Evolutionary conservation across 2,329 filamentous ascomycete species (phyloP), one percentile per base, ranked within the genome.

Genomic region (Apiospora malaysiana): DNA sequence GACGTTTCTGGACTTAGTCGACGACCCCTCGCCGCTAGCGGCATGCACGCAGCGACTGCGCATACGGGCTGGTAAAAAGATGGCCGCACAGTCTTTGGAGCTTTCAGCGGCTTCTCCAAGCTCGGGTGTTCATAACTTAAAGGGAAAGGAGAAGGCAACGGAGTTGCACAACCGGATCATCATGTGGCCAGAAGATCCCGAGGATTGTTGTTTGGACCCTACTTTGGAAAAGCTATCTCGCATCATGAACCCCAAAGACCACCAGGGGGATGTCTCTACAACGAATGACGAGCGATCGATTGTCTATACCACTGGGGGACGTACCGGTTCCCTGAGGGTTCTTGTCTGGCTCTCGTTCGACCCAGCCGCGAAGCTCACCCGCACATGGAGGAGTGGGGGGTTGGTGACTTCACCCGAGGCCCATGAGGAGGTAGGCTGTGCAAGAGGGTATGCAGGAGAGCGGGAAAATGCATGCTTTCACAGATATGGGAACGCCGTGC

Each of bases 1-100:
- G 27, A 83, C 89, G 0, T 92, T 89, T 74, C 69, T 92, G 6
- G 90, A 92, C 73, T 77, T 92, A 0, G 85, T 91, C 7, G 84
- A 90, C 72, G 85, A 88, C 72, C 79, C 85, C 3, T 67, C 78
- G 2, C 82, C 80, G 70, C 82, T 78, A 43, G 73, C 77, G 1
- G 71, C 73, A 2, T 74, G 78, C n/a, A 72, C 77, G 4, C 80
- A 80, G 68, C 72, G 82, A 23, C 79, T 89, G 16, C 83, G 86
- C 5, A 79, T 92, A 5, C 83, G 87, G 37, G 80, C 87, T 12
- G 85, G 85, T 3, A 82, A 84, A 42, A 81, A 87, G 51, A 80
- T 78, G 21, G 16, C 40, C 2, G 18, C 23, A n/a, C 18, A 18
- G 7, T n/a, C 74, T 79, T 9, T 79, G 79, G 32, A 78, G 82